These are phyloP conservation scores for Solanum corneliomulleri DNA, from an alignment of 257 asterid species.

Conservation along the genomic window DNA sequence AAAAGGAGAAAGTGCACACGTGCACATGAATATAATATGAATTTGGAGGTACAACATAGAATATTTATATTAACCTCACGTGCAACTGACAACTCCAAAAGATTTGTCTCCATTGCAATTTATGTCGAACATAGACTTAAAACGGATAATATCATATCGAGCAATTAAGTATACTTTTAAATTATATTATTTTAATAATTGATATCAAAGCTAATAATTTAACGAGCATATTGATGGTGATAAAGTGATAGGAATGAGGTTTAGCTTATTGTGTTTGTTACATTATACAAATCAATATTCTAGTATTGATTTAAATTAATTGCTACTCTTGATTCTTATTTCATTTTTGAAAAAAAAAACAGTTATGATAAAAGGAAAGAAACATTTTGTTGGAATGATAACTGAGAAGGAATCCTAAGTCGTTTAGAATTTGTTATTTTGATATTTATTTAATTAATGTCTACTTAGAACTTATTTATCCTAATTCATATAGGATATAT, in stretches of 20 bases:
- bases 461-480: no score
- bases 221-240: neutral
- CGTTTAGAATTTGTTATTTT: no score
- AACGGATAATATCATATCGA: neutral
- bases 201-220: neutral
- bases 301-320: neutral
- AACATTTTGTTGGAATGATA: no score
- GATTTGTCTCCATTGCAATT: slow-evolving; percentile 1
- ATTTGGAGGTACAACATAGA: neutral
- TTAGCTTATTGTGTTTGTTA: neutral
- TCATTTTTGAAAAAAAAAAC: neutral
- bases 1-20: neutral
- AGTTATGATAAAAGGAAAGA: neutral
- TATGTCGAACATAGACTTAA: neutral
- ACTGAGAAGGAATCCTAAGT: no score
- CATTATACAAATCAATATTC: neutral
- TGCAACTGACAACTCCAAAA: slow-evolving; percentile 7
- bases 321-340: neutral
- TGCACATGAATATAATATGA: slow-evolving; percentile 11
- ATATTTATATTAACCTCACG: slow-evolving; percentile 7
- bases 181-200: neutral
- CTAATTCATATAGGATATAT: no score
- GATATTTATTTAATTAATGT: no score
- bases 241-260: neutral
- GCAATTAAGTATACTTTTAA: fast-evolving